Conservation (phyloP, 1,284 basidiomycete species). For the Afroboletus lepidellus region DNA sequence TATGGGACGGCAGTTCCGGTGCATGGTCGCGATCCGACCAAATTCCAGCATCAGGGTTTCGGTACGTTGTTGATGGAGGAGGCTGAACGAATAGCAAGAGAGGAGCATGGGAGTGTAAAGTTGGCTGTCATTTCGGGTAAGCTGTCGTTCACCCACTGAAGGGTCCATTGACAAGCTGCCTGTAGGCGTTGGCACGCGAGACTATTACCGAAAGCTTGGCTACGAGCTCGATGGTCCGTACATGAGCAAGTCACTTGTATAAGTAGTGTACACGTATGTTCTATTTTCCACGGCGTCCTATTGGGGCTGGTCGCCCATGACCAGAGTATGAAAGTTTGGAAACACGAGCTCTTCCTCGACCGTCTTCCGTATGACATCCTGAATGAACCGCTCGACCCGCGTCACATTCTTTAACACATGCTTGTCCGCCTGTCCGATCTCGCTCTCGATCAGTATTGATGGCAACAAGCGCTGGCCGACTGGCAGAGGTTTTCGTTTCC, state of each 20-base stretch:
- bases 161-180: conserved; percentile 1
- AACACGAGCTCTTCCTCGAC: conserved; percentile 93
- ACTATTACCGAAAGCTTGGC: conserved; percentile 91
- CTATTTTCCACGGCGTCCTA: conserved; percentile 10
- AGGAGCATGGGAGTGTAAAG: conserved; percentile 94
- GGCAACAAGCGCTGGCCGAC: conserved; percentile 87
- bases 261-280: conserved; percentile 19
- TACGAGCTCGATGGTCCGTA: conserved; percentile 96
- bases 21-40: conserved; percentile 95
- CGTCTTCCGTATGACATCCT: conserved; percentile 92
- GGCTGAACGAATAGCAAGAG: conserved; percentile 96
- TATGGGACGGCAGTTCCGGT: conserved; percentile 98
- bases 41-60: conserved; percentile 97
- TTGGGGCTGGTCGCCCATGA: conserved; percentile 49
- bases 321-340: conserved; percentile 88
- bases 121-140: conserved; percentile 93
- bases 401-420: conserved; percentile 97
- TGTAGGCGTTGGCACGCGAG: conserved; percentile 86
- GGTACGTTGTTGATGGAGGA: conserved; percentile 99
- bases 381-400: conserved; percentile 93
- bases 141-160: conserved; percentile 19
- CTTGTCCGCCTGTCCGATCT: conserved; percentile 95
- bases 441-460: conserved; percentile 91
- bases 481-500: conserved; percentile 58
- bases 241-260: conserved; percentile 81